These are phyloP conservation scores for Thymus quinquecostatus DNA, from an alignment of 257 asterid species.

Conservation along the genomic window DNA sequence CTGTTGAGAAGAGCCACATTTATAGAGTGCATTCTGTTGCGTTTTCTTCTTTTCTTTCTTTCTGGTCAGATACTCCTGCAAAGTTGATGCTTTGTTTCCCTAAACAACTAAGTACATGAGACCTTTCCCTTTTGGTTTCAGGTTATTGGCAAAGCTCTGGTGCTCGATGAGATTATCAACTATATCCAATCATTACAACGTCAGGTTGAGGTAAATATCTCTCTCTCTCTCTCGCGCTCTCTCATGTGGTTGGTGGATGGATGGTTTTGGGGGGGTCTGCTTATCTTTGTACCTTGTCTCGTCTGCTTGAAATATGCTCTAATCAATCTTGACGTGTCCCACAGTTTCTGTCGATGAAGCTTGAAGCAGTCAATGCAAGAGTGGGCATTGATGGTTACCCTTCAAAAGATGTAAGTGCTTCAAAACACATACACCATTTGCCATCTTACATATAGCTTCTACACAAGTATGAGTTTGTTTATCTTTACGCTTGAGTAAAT, in stretches of 20 bases:
- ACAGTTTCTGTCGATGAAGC: slow-evolving; percentile 94
- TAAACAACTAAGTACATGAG: background rate
- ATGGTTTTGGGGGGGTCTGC: slow-evolving; percentile 1
- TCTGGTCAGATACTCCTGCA: slow-evolving; percentile 13
- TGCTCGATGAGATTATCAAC: slow-evolving; percentile 89
- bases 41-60: background rate
- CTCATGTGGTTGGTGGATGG: background rate
- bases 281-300: background rate
- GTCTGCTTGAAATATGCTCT: slow-evolving; percentile 28
- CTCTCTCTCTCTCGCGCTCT: slow-evolving; percentile 16
- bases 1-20: background rate
- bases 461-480: background rate
- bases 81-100: background rate
- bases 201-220: slow-evolving; percentile 75
- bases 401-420: slow-evolving; percentile 74
- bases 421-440: background rate
- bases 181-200: slow-evolving; percentile 85
- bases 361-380: slow-evolving; percentile 86
- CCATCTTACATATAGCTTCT: slow-evolving; percentile 8
- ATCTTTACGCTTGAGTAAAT: background rate
- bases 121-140: slow-evolving; percentile 36
- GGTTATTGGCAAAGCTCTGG: slow-evolving; percentile 88
- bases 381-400: slow-evolving; percentile 69
- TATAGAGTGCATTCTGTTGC: background rate
- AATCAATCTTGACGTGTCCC: slow-evolving; percentile 31